Evolutionary conservation across 768 basidiomycete species (phyloP).

Genomic region (Strobilomyces echinocephalus): DNA sequence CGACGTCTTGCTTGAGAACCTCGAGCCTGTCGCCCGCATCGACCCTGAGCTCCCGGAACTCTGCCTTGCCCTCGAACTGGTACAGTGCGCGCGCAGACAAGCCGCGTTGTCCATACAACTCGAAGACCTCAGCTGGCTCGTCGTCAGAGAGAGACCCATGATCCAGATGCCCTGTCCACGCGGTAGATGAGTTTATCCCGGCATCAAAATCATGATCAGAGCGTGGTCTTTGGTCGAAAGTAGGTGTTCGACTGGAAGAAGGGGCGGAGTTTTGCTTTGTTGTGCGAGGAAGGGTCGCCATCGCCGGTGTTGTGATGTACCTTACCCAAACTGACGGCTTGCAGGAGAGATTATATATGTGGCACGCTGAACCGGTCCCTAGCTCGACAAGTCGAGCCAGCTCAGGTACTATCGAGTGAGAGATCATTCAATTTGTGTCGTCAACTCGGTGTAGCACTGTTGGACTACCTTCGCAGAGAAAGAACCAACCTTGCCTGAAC

Average conservation of each 20-base stretch:
- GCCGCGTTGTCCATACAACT: conserved; percentile 33
- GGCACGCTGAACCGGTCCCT: not conserved
- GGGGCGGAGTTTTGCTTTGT: conserved; percentile 24
- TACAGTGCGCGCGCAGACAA: conserved; percentile 66
- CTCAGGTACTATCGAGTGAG: not conserved
- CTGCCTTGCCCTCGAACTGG: conserved; percentile 68
- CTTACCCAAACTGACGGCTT: not conserved
- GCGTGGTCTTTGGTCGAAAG: conserved; percentile 25
- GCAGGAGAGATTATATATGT: not conserved
- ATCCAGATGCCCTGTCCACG: conserved; percentile 67
- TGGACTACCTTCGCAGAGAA: not conserved
- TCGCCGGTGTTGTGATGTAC: conserved; percentile 4
- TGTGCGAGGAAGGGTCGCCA: conserved; percentile 36
- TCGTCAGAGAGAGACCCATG: conserved; percentile 46
- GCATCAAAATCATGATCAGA: conserved; percentile 55
- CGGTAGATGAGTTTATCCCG: conserved; percentile 71
- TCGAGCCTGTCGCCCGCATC: conserved; percentile 67
- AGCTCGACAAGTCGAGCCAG: too few relatives aligned
- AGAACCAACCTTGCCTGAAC: conserved; percentile 11
- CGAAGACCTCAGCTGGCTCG: conserved; percentile 38
- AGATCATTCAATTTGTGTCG: not conserved
- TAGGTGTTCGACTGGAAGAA: conserved; percentile 4
- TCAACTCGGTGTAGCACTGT: not conserved
- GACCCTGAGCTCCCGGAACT: conserved; percentile 67
- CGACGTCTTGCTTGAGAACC: conserved; percentile 65